Conservation (phyloP, 1,139 yeast species). For the Pichia sp. region DNA sequence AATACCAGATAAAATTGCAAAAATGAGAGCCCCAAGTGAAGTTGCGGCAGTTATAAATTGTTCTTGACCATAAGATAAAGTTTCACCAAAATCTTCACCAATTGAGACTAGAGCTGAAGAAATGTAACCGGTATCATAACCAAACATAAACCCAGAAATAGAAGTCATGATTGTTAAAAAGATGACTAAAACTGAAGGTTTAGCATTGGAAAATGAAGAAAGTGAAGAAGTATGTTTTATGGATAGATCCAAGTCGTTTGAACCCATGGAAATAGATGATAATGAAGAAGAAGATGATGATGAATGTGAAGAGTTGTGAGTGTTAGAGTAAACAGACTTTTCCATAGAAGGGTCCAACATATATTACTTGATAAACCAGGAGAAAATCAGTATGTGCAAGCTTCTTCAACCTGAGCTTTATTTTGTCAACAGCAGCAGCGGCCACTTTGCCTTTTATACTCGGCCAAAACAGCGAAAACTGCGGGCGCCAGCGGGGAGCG, state of each 20-base stretch:
- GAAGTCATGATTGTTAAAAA: conserved; percentile 73
- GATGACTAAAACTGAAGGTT: conserved; percentile 59
- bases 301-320: neutral
- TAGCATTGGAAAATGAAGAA: conserved; percentile 35
- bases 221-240: conserved; percentile 8
- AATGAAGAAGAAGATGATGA: neutral
- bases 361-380: neutral
- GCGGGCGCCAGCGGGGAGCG: neutral
- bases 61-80: conserved; percentile 66
- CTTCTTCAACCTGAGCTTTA: neutral
- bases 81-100: conserved; percentile 59
- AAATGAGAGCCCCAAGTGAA: conserved; percentile 81
- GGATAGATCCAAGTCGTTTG: neutral
- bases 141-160: conserved; percentile 92
- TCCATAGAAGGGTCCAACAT: neutral
- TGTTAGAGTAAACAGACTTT: neutral
- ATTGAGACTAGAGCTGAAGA: conserved; percentile 86
- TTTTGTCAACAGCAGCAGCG: neutral
- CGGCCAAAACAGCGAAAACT: neutral
- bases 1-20: conserved; percentile 71
- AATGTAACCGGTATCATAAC: conserved; percentile 94
- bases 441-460: neutral
- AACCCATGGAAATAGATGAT: neutral
- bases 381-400: neutral
- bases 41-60: conserved; percentile 94